Percentiles rank a stretch among this genome's conserved stretches.
Conservation (phyloP, 208 protist species). For the Acanthamoeba castellanii region DNA sequence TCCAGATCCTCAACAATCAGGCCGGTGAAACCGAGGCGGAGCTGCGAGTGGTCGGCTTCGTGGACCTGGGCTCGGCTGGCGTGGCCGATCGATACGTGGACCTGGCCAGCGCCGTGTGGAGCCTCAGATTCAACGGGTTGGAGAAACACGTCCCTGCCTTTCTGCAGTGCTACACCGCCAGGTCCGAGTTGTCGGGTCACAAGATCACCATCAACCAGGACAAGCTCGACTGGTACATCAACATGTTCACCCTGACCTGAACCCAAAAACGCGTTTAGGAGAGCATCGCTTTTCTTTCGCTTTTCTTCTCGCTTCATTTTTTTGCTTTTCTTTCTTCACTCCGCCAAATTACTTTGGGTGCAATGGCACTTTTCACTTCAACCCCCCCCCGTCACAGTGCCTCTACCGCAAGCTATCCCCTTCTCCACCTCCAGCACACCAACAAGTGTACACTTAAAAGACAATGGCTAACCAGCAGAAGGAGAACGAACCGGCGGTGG, state of each 20-base stretch:
- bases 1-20: neutral
- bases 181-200: neutral
- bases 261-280: neutral
- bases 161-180: neutral
- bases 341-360: no score
- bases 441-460: no score
- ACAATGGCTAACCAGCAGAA: no score
- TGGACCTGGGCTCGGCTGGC: neutral
- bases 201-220: neutral
- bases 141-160: neutral
- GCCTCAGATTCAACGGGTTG: neutral
- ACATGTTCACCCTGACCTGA: neutral
- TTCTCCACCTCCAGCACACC: no score
- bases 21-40: neutral
- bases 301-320: no score
- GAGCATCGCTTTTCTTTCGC: no score
- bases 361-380: no score
- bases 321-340: no score
- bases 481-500: neutral
- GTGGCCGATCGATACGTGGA: neutral
- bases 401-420: no score
- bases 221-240: constrained; percentile 14
- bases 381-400: no score
- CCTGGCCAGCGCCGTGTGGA: constrained; percentile 33
- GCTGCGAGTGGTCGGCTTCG: neutral